These are phyloP conservation scores for Volvox carteri DNA, from an alignment of 163 green algal genomes.

Conservation along the genomic window DNA sequence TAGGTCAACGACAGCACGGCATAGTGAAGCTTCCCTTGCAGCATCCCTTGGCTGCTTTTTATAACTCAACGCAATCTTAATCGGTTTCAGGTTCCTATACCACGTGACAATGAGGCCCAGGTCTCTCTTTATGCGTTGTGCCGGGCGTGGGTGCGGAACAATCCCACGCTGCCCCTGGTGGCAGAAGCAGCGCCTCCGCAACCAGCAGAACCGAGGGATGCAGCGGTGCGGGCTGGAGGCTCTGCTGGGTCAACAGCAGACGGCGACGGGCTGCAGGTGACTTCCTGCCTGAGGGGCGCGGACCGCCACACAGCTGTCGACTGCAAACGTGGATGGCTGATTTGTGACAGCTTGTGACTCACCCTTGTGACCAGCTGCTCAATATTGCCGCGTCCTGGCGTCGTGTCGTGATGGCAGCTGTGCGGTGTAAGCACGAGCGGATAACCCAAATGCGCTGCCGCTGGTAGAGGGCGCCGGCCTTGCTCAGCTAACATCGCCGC, in stretches of 20 bases:
- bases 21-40: neutral
- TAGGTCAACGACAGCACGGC: constrained; percentile 27
- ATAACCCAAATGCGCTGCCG: too few species aligned
- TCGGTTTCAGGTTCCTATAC: constrained; percentile 26
- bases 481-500: too few species aligned
- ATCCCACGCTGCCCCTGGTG: constrained; percentile 1
- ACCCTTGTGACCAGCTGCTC: too few species aligned
- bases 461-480: too few species aligned
- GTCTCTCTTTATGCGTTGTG: constrained; percentile 38
- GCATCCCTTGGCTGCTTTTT: neutral
- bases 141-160: constrained; percentile 47
- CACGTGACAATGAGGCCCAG: constrained; percentile 13
- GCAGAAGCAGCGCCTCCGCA: neutral
- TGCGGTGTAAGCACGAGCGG: too few species aligned
- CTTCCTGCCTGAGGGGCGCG: too few species aligned
- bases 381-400: too few species aligned
- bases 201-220: neutral
- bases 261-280: neutral
- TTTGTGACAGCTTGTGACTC: too few species aligned
- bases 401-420: too few species aligned
- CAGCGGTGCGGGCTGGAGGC: neutral
- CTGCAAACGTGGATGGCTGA: too few species aligned
- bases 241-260: neutral
- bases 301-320: too few species aligned
- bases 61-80: neutral